A percentile compares a stretch with the other conserved stretches of the same genome.
These are phyloP conservation scores for Phytophthora cryptogea DNA, from an alignment of 352 stramenopile genomes.

Conservation along the genomic window DNA sequence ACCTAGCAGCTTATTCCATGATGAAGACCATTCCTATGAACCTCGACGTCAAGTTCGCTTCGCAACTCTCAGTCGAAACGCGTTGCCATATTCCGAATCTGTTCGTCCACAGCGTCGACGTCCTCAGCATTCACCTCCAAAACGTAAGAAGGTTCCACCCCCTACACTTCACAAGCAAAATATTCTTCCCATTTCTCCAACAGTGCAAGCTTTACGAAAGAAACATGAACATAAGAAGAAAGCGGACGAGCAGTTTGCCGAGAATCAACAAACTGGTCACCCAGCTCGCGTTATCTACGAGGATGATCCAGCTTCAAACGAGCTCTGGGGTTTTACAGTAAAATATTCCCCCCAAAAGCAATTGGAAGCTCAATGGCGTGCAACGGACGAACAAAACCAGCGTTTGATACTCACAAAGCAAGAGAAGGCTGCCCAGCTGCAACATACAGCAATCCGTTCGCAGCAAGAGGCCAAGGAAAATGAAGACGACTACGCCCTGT, in stretches of 20 bases:
- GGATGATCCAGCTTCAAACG: conserved; percentile 5
- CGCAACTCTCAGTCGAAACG: conserved; percentile 15
- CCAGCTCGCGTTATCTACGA: not conserved
- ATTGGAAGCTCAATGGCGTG: conserved; percentile 3
- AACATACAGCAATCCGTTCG: not conserved
- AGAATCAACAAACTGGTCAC: not conserved
- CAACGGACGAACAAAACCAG: conserved; percentile 3
- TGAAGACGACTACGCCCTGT: conserved; percentile 24
- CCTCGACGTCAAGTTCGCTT: conserved; percentile 23
- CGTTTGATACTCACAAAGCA: not conserved
- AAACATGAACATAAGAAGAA: not conserved
- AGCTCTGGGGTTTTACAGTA: conserved; percentile 20
- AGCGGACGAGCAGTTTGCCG: not conserved
- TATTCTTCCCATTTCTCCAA: conserved; percentile 1
- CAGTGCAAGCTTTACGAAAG: conserved; percentile 18
- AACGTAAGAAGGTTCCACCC: not conserved
- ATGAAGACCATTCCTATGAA: conserved; percentile 24
- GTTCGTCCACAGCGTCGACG: not conserved
- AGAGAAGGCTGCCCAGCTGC: not conserved
- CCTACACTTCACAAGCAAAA: not conserved
- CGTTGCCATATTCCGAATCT: conserved; percentile 7
- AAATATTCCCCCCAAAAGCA: conserved; percentile 18
- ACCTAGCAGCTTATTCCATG: conserved; percentile 17
- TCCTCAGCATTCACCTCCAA: conserved; percentile 6
- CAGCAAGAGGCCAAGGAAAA: not conserved